phyloP scores from a whole-genome alignment of 23 red algal genomes.

The Gracilaria domingensis region DNA sequence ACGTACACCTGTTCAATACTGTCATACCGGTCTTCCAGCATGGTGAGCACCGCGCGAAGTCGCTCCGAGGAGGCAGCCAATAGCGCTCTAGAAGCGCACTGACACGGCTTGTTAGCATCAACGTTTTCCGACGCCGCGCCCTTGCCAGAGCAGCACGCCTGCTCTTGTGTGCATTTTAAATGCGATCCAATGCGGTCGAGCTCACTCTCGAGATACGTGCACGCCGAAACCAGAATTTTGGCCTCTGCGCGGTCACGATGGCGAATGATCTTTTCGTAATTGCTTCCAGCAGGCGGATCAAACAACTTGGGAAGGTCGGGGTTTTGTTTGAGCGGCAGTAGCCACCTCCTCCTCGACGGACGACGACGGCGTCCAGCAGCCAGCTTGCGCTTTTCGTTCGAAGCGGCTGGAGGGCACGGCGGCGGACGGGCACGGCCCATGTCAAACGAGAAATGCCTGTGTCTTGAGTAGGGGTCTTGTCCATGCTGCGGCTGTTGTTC shows the following conservation, averaged over 20 bases:
- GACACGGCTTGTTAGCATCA: constrained; percentile 27
- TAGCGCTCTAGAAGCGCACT: constrained; percentile 14
- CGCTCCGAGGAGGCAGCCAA: constrained; percentile 11
- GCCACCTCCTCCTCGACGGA: constrained; percentile 46
- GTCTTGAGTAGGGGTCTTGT: constrained; percentile 23
- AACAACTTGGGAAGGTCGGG: constrained; percentile 36
- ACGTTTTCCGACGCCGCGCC: background rate
- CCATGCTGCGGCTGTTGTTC: background rate
- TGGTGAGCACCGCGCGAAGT: constrained; percentile 39
- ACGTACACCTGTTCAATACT: constrained; percentile 64
- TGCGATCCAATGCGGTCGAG: constrained; percentile 32
- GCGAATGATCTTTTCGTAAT: constrained; percentile 38
- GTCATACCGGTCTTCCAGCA: constrained; percentile 69
- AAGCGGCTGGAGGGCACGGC: background rate
- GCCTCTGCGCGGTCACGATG: constrained; percentile 60
- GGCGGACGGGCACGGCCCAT: background rate
- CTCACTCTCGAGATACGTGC: constrained; percentile 61
- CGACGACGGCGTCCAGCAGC: constrained; percentile 14
- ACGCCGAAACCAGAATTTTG: constrained; percentile 44
- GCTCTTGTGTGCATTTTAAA: constrained; percentile 19
- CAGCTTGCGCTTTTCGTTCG: constrained; percentile 6
- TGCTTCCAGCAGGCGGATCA: constrained; percentile 29
- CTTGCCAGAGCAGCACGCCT: constrained; percentile 31
- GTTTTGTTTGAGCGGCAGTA: constrained; percentile 32
- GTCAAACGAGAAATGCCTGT: constrained; percentile 50